Evolutionary conservation across 768 basidiomycete genomes (phyloP).

Genomic region (Candolleomyces eurysporus): DNA sequence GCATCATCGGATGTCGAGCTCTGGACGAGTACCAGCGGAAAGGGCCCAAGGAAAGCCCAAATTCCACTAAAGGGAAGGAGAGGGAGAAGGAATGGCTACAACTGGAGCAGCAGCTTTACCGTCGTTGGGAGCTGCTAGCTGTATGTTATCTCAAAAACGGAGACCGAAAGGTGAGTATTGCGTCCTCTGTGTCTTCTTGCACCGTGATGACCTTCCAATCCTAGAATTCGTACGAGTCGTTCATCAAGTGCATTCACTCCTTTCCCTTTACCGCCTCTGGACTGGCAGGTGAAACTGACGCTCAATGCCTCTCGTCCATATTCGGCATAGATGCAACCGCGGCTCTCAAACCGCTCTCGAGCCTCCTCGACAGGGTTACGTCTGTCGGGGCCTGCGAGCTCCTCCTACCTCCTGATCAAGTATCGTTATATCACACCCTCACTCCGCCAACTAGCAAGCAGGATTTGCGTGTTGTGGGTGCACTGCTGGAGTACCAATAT

Average conservation of each 20-base stretch:
- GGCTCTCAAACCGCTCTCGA: conserved; percentile 52
- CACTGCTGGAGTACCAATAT: conserved; percentile 62
- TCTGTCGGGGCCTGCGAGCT: conserved; percentile 70
- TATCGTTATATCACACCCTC: conserved; percentile 41
- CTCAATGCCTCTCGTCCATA: conserved; percentile 23
- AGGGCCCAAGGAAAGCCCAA: not conserved
- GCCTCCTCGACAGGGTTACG: conserved; percentile 63
- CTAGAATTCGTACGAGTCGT: conserved; percentile 62
- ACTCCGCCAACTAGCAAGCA: conserved; percentile 9
- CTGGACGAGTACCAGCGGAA: conserved; percentile 26
- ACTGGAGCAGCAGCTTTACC: conserved; percentile 62
- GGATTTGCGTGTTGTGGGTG: conserved; percentile 41
- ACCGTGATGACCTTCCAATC: not conserved
- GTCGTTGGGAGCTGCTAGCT: conserved; percentile 80
- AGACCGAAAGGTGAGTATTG: conserved; percentile 60
- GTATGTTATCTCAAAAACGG: conserved; percentile 77
- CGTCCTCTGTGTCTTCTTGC: not conserved
- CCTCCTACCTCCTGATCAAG: conserved; percentile 44
- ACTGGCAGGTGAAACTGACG: conserved; percentile 34
- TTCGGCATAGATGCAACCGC: conserved; percentile 37
- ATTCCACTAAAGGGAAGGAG: conserved; percentile 13
- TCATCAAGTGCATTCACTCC: conserved; percentile 45
- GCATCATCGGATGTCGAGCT: conserved; percentile 50
- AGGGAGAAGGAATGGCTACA: conserved; percentile 47
- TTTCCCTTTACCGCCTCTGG: conserved; percentile 51